Percentiles rank a stretch among this genome's conserved stretches.
These are phyloP conservation scores for Suhomyces yuchorum DNA, from an alignment of 1,139 yeast genomes.

Conservation along the genomic window DNA sequence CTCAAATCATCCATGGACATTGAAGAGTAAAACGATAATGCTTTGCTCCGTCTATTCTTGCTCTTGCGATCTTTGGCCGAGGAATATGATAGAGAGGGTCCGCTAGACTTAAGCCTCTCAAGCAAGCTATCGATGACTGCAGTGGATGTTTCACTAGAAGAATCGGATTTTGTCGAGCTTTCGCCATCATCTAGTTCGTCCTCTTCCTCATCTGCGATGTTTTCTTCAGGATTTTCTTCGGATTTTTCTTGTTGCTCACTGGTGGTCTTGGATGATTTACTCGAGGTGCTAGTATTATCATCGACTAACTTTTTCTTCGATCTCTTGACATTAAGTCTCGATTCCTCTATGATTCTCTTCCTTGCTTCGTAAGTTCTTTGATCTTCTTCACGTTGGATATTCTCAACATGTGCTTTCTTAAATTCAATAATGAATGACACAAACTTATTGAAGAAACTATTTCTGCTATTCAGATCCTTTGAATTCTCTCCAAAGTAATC, in stretches of 20 bases:
- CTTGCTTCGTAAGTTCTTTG: slow-evolving; percentile 43
- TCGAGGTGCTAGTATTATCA: not conserved
- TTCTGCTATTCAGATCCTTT: slow-evolving; percentile 50
- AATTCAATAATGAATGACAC: slow-evolving; percentile 42
- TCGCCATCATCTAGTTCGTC: slow-evolving; percentile 15
- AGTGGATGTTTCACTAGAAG: slow-evolving; percentile 19
- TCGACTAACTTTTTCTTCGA: slow-evolving; percentile 7
- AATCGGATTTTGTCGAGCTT: slow-evolving; percentile 16
- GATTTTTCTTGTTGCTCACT: slow-evolving; percentile 11
- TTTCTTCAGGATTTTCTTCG: slow-evolving; percentile 14
- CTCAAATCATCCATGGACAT: slow-evolving; percentile 29
- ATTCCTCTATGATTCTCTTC: slow-evolving; percentile 37
- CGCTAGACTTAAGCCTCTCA: slow-evolving; percentile 40
- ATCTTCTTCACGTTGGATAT: slow-evolving; percentile 51
- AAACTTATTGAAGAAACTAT: slow-evolving; percentile 42
- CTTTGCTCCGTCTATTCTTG: slow-evolving; percentile 34
- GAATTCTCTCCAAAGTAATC: slow-evolving; percentile 81
- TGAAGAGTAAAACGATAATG: slow-evolving; percentile 40
- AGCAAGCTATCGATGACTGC: slow-evolving; percentile 44
- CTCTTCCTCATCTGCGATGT: slow-evolving; percentile 12
- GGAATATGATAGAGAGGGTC: slow-evolving; percentile 24
- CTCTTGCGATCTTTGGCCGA: slow-evolving; percentile 25
- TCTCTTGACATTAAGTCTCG: slow-evolving; percentile 17
- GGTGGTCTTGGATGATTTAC: slow-evolving; percentile 6
- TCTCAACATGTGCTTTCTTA: slow-evolving; percentile 49